Evolutionary conservation across 164 flowering plant species (phyloP).

Genomic region (Umbilicus rupestris): DNA sequence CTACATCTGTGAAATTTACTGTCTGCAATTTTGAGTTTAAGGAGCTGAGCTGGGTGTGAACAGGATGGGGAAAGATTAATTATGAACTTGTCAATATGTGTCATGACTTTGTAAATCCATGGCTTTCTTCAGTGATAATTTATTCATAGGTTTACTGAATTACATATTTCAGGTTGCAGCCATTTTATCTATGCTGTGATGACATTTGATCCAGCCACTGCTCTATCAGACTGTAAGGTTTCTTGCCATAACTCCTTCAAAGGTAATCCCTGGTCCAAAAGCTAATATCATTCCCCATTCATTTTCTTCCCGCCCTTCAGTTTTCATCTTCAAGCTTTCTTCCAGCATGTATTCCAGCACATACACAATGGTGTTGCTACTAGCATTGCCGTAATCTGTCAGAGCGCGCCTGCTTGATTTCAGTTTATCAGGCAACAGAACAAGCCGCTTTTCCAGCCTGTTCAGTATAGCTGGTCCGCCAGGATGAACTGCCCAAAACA

Average conservation of each 20-base stretch:
- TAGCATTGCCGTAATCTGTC: constrained; percentile 82
- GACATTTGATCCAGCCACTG: background rate
- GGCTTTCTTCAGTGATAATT: no score
- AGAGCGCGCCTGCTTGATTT: constrained; percentile 70
- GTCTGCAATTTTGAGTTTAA: no score
- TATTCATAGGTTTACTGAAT: no score
- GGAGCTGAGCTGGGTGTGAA: no score
- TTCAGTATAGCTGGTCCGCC: constrained; percentile 90
- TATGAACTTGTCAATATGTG: no score
- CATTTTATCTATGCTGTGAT: background rate
- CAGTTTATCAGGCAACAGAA: constrained; percentile 65
- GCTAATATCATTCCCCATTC: constrained; percentile 92
- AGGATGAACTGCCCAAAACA: constrained; percentile 97
- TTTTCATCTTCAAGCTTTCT: constrained; percentile 44
- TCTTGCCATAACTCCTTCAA: constrained; percentile 81
- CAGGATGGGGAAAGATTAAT: no score
- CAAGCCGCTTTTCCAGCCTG: constrained; percentile 71
- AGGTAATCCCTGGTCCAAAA: constrained; percentile 85
- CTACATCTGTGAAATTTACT: no score
- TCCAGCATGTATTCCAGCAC: constrained; percentile 89
- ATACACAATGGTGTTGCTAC: constrained; percentile 86
- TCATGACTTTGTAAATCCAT: no score
- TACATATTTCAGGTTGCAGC: background rate
- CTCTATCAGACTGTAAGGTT: constrained; percentile 24
- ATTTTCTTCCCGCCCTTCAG: constrained; percentile 12